Percentiles rank a stretch among this genome's conserved stretches.
Evolutionary conservation across 2,329 filamentous ascomycete species (phyloP).

Genomic region (Hortaea werneckii): DNA sequence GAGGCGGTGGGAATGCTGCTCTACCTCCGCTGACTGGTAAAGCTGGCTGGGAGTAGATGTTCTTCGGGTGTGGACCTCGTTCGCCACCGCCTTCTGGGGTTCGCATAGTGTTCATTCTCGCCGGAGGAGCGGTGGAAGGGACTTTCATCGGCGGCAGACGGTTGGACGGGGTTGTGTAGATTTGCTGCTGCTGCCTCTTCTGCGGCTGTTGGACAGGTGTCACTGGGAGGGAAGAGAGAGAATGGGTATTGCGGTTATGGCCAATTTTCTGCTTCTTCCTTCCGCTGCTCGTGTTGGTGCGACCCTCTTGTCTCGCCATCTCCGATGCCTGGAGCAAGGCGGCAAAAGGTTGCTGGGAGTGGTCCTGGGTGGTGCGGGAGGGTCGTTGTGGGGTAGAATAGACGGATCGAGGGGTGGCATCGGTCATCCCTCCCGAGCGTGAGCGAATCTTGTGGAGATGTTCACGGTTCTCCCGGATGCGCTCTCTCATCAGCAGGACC

Average conservation of each 20-base stretch:
- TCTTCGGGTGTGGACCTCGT: conserved; percentile 13
- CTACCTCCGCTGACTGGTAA: too few relatives aligned
- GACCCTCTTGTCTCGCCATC: conserved; percentile 69
- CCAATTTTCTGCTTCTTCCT: conserved; percentile 38
- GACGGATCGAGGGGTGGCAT: conserved; percentile 44
- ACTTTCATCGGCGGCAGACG: conserved; percentile 14
- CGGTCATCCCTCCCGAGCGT: conserved; percentile 6
- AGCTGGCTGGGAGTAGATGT: conserved; percentile 6
- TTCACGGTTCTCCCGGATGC: conserved; percentile 82
- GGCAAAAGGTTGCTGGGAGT: conserved; percentile 48
- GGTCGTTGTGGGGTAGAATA: conserved; percentile 28
- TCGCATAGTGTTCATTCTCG: conserved; percentile 27
- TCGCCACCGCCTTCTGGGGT: conserved; percentile 21
- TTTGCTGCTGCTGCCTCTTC: conserved; percentile 50
- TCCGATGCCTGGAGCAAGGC: conserved; percentile 65
- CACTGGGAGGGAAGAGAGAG: conserved; percentile 71
- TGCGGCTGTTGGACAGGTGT: conserved; percentile 52
- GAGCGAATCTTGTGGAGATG: conserved; percentile 75
- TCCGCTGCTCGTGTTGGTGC: conserved; percentile 21
- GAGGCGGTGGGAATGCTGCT: conserved; percentile 5
- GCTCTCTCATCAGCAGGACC: conserved; percentile 64
- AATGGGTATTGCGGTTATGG: conserved; percentile 69
- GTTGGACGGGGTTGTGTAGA: conserved; percentile 17
- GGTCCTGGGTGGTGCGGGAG: conserved; percentile 37
- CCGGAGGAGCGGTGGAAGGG: conserved; percentile 46